Conservation (phyloP, 257 asterid genomes). For the Solanum piurae region DNA sequence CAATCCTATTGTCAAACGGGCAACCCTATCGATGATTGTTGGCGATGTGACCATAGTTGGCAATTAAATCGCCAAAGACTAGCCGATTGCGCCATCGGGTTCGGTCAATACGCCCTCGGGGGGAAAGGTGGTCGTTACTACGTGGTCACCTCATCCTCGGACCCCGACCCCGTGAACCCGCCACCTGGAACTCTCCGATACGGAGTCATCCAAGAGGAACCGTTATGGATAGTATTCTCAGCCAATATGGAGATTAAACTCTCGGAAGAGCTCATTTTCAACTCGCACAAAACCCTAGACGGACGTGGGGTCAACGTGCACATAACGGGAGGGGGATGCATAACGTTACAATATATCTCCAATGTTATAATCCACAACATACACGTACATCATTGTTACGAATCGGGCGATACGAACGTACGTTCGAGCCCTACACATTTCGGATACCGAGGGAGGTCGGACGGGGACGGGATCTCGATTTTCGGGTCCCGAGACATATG, state of each 20-base stretch:
- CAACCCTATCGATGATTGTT: slow-evolving; percentile 69
- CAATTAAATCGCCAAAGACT: slow-evolving; percentile 52
- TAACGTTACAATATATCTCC: slow-evolving; percentile 43
- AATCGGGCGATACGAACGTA: slow-evolving; percentile 47
- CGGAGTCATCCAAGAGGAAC: slow-evolving; percentile 61
- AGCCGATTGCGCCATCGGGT: slow-evolving; percentile 62
- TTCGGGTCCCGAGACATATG: slow-evolving; percentile 54
- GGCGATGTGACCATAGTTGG: slow-evolving; percentile 76
- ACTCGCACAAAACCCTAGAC: slow-evolving; percentile 58
- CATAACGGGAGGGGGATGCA: slow-evolving; percentile 62
- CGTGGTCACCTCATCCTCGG: slow-evolving; percentile 61
- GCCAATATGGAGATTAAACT: slow-evolving; percentile 53
- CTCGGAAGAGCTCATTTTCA: slow-evolving; percentile 57
- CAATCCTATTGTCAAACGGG: slow-evolving; percentile 43
- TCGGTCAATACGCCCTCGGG: slow-evolving; percentile 65
- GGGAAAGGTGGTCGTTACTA: slow-evolving; percentile 71
- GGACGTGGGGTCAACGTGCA: slow-evolving; percentile 58
- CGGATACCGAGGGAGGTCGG: slow-evolving; percentile 47
- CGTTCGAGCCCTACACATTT: slow-evolving; percentile 66
- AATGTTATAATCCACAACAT: slow-evolving; percentile 65
- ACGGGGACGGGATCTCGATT: slow-evolving; percentile 67
- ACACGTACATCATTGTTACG: slow-evolving; percentile 53
- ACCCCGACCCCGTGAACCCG: slow-evolving; percentile 48
- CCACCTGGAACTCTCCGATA: slow-evolving; percentile 56
- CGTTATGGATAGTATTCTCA: slow-evolving; percentile 67